A percentile compares a stretch with the other conserved stretches of the same genome.
Evolutionary conservation across 257 asterid species (phyloP).

Genomic region (Penstemon newberryi): DNA sequence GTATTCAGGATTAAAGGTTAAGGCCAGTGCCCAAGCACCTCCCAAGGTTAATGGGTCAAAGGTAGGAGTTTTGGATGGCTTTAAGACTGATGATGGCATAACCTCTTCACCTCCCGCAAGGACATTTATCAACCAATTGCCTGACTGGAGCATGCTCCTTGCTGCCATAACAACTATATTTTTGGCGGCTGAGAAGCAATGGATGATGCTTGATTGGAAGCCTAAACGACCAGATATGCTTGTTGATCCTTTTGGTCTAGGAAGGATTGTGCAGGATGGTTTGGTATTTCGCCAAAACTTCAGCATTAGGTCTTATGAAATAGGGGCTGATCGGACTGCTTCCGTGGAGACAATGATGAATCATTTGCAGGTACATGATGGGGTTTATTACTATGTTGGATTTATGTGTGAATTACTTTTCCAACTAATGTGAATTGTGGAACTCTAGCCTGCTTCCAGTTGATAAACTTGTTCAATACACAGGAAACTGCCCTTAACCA

Average conservation of each 20-base stretch:
- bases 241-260: slow-evolving; percentile 81
- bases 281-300: slow-evolving; percentile 85
- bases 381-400: slow-evolving; percentile 2
- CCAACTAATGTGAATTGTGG: background rate
- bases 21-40: slow-evolving; percentile 85
- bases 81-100: slow-evolving; percentile 60
- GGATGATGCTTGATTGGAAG: slow-evolving; percentile 99
- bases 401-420: slow-evolving; percentile 16
- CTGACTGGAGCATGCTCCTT: slow-evolving; percentile 99
- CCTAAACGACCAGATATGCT: slow-evolving; percentile 85
- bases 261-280: slow-evolving; percentile 88
- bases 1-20: slow-evolving; percentile 65
- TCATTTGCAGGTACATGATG: slow-evolving; percentile 76
- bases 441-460: slow-evolving; percentile 6
- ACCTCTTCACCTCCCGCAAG: slow-evolving; percentile 71
- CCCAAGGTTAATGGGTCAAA: slow-evolving; percentile 91
- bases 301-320: slow-evolving; percentile 92
- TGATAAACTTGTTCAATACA: slow-evolving; percentile 34
- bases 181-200: slow-evolving; percentile 97
- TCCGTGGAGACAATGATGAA: slow-evolving; percentile 93
- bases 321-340: slow-evolving; percentile 97
- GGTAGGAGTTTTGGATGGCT: slow-evolving; percentile 74
- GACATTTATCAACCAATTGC: slow-evolving; percentile 87
- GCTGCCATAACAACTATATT: slow-evolving; percentile 91
- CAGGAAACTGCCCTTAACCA: slow-evolving; percentile 99